Base-by-base conservation (phyloP, 2,329 filamentous ascomycete genomes). In the Dothistroma pini region DNA sequence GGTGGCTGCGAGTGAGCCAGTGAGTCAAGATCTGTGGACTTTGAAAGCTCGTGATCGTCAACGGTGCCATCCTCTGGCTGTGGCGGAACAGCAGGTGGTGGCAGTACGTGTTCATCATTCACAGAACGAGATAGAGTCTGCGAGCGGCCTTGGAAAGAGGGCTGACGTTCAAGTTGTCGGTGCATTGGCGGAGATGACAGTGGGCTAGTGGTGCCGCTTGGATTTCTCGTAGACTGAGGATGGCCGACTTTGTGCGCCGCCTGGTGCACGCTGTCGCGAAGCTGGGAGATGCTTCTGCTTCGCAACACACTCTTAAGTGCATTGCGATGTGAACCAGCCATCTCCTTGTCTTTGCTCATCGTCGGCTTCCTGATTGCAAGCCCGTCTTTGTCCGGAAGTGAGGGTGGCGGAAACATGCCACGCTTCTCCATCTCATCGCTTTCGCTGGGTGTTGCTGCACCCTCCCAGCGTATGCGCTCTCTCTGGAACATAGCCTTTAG, bases 401-500 rank as follows among this genome's bases (percentile, higher is more conserved):
- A 66, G 11, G 60, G 62, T 11, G 58, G 61, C 12, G 48, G 34
- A 22, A 48, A 54, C 53, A 50, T 62, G 60, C 59, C 56, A 21
- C 52, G 60, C 35, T 56, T 55, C 47, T 61, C 62, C 34, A 57
- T 61, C 38, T 71, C 69, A 35, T 68, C 66, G 10, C 60, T 60
- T n/a, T 71, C 69, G 48, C 63, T 70, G 5, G 68, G 67, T n/a
- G 68, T 69, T 0, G 64, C 62, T 35, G 62, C 58, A 57, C 64
- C 83, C 81, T 74, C 77, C 68, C 82, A 84, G 41, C 85, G 84
- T 56, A 86, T 77, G 70, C 87, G 91, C 75, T 97, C 93, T 65
- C 86, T 86, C 65, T 96, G 81, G 68, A 99, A 97, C 73, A 96
- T 90, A 7, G 95, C 88, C 71, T 88, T 90, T 56, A 99, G 79